These are phyloP conservation scores for Sutorius australiensis DNA, from an alignment of 768 basidiomycete species.

Conservation along the genomic window DNA sequence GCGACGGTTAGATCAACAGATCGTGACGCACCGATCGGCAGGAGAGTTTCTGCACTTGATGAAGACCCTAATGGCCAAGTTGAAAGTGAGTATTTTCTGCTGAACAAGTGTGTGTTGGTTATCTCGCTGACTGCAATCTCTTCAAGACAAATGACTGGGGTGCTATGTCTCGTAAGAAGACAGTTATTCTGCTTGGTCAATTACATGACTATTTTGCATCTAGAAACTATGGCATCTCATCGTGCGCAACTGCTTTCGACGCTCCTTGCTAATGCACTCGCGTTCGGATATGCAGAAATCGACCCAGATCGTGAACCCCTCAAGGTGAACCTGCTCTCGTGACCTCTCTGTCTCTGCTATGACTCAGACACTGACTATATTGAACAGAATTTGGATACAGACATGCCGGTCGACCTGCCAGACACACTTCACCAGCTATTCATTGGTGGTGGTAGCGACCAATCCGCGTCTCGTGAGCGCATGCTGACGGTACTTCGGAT, in stretches of 20 bases:
- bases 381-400: constrained; percentile 51
- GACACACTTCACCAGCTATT: constrained; percentile 40
- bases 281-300: constrained; percentile 44
- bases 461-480: constrained; percentile 15
- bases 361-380: background rate
- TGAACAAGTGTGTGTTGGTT: background rate
- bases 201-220: background rate
- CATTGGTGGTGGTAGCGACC: constrained; percentile 20
- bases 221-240: constrained; percentile 49
- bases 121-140: background rate
- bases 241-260: constrained; percentile 41
- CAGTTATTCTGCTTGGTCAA: background rate
- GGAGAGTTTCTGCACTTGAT: constrained; percentile 54
- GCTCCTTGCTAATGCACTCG: constrained; percentile 46
- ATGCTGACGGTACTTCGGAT: constrained; percentile 12
- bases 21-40: constrained; percentile 45
- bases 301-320: constrained; percentile 46
- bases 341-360: rapidly evolving
- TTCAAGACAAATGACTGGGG: constrained; percentile 62
- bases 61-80: constrained; percentile 67
- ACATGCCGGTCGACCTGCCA: constrained; percentile 33
- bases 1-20: constrained; percentile 45
- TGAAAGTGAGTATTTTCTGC: constrained; percentile 41
- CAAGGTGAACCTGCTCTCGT: constrained; percentile 36
- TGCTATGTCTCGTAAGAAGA: constrained; percentile 51